phyloP scores from a whole-genome alignment of 257 asterid species.

The Cruciata laevipes region DNA sequence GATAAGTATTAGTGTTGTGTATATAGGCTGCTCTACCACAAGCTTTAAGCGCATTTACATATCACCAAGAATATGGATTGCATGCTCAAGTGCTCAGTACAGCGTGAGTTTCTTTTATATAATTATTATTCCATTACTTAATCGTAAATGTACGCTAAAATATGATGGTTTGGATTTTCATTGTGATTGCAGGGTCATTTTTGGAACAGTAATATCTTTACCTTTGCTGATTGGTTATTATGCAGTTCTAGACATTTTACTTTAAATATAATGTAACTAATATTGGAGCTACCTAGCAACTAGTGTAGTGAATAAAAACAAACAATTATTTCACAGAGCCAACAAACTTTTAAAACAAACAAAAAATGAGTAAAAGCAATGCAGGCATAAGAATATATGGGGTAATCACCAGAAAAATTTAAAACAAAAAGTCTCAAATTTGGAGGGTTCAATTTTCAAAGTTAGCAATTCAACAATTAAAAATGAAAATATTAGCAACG shows the following conservation, averaged over 20 bases:
- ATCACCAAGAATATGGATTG: conserved; percentile 48
- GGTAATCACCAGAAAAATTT: no score
- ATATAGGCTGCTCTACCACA: conserved; percentile 52
- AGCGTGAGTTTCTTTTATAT: conserved; percentile 30
- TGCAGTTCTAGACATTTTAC: conserved; percentile 14
- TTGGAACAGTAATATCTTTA: conserved; percentile 22
- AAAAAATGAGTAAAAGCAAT: no score
- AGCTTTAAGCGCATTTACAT: conserved; percentile 40
- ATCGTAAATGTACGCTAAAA: no score
- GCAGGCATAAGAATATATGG: no score
- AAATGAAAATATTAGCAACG: no score
- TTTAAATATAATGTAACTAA: not conserved
- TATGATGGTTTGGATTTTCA: not conserved
- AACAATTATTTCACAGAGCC: no score
- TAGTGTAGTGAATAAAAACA: not conserved
- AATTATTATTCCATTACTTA: no score
- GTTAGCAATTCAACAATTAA: no score
- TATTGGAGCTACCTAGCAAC: not conserved
- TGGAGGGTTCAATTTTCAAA: not conserved
- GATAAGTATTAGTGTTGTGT: no score
- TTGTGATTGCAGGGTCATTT: conserved; percentile 20
- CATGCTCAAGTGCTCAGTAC: conserved; percentile 52
- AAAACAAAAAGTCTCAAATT: not conserved
- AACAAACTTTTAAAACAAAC: no score
- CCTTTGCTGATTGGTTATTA: conserved; percentile 25